A percentile compares a stretch with the other conserved stretches of the same genome.
Conservation (phyloP, 2,329 filamentous ascomycete genomes). For the Xylaria sp. region DNA sequence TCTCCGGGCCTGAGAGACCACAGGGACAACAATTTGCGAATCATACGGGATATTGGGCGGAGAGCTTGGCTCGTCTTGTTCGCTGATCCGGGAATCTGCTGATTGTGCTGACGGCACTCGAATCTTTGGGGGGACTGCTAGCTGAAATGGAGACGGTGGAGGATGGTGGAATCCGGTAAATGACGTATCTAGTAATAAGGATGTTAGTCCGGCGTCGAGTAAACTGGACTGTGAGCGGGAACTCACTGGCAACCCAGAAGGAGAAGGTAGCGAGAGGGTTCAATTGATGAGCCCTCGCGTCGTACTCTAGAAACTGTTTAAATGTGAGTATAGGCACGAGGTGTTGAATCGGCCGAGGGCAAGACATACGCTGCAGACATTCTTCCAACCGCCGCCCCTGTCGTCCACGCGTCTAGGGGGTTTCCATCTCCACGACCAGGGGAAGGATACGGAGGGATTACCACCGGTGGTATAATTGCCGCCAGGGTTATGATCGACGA, state of each 20-base stretch:
- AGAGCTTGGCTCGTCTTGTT: conserved; percentile 70
- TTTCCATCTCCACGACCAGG: conserved; percentile 98
- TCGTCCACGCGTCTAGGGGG: conserved; percentile 86
- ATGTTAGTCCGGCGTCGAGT: conserved; percentile 37
- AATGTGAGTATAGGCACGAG: conserved; percentile 42
- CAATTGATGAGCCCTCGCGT: conserved; percentile 88
- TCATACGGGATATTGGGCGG: conserved; percentile 58
- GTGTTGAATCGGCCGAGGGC: background rate
- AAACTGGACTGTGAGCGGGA: conserved; percentile 22
- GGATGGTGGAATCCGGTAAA: conserved; percentile 65
- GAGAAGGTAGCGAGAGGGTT: conserved; percentile 91
- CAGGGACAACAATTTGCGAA: conserved; percentile 39
- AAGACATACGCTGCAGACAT: conserved; percentile 81
- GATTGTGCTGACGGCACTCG: conserved; percentile 89
- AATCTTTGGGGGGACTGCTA: conserved; percentile 78
- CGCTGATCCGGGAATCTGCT: conserved; percentile 83
- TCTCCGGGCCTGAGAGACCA: conserved; percentile 43
- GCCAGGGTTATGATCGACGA: conserved; percentile 61
- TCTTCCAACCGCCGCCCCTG: conserved; percentile 91
- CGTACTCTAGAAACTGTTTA: conserved; percentile 90
- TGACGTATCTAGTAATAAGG: conserved; percentile 52
- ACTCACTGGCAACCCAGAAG: conserved; percentile 89
- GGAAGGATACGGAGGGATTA: conserved; percentile 84
- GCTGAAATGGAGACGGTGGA: conserved; percentile 76
- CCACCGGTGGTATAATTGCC: conserved; percentile 89